Percentiles rank a stretch among this genome's conserved stretches.
Conservation (phyloP, 257 asterid genomes). For the Asclepias syriaca region DNA sequence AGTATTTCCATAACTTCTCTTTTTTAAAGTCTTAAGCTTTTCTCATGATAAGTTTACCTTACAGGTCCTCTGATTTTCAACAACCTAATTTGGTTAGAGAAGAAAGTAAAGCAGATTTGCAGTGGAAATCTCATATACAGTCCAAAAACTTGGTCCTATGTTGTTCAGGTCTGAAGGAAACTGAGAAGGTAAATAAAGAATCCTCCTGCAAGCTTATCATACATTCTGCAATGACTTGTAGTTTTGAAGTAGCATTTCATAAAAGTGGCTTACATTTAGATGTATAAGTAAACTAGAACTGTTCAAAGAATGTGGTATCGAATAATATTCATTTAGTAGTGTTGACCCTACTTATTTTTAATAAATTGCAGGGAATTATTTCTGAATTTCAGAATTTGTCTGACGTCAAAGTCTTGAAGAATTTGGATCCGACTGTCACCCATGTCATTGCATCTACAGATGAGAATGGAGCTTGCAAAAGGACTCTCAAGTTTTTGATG, state of each 20-base stretch:
- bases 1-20: neutral
- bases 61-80: constrained; percentile 36
- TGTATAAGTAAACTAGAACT: neutral
- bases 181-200: constrained; percentile 52
- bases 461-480: constrained; percentile 77
- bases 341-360: neutral
- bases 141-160: constrained; percentile 55
- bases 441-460: constrained; percentile 80
- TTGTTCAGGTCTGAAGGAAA: constrained; percentile 63
- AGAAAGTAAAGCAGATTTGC: constrained; percentile 24
- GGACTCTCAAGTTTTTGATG: constrained; percentile 87
- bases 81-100: constrained; percentile 27
- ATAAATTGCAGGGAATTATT: constrained; percentile 49
- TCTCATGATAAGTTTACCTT: neutral
- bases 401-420: constrained; percentile 55
- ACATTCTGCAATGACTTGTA: neutral
- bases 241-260: neutral
- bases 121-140: constrained; percentile 46
- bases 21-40: neutral
- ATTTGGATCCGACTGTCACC: constrained; percentile 69
- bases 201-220: neutral
- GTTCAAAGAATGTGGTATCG: neutral
- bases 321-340: neutral
- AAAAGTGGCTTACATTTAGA: neutral
- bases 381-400: constrained; percentile 44